These are phyloP conservation scores for Psilocybe mexicana DNA, from an alignment of 1,284 basidiomycete species.

Conservation along the genomic window DNA sequence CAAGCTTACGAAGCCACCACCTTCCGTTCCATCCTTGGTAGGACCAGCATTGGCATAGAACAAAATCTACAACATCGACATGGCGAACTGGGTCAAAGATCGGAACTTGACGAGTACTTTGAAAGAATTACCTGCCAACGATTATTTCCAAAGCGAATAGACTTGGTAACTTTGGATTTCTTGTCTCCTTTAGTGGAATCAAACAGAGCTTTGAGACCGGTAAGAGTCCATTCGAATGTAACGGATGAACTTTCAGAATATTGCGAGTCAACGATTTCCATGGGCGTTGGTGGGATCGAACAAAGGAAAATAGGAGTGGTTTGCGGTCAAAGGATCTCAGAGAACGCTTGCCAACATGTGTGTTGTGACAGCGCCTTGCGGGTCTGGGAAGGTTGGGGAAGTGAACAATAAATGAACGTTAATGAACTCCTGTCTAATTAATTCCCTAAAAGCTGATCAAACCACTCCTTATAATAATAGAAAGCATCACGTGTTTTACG, in stretches of 20 bases:
- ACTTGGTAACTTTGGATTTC: constrained; percentile 73
- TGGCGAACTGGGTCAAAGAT: neutral
- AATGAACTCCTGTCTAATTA: too few relatives aligned
- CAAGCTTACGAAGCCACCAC: constrained; percentile 58
- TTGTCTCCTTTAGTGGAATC: constrained; percentile 71
- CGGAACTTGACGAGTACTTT: neutral
- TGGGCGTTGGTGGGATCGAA: constrained; percentile 1
- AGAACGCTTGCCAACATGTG: neutral
- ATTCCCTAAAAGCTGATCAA: too few relatives aligned
- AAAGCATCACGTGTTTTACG: neutral
- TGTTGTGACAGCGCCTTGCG: too few relatives aligned
- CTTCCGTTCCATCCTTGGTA: constrained; percentile 43
- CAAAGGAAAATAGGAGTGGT: neutral
- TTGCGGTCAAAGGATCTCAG: neutral
- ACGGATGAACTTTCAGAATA: constrained; percentile 59
- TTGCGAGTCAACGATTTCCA: constrained; percentile 30
- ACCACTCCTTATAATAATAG: too few relatives aligned
- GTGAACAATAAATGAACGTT: too few relatives aligned
- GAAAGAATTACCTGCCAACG: constrained; percentile 61
- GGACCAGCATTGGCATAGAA: constrained; percentile 83
- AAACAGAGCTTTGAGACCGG: constrained; percentile 67
- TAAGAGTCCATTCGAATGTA: constrained; percentile 76
- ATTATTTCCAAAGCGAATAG: constrained; percentile 64
- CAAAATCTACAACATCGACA: constrained; percentile 50
- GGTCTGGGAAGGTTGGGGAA: too few relatives aligned